Evolutionary conservation across 805 yeast genomes (phyloP).

Genomic region (Metschnikowia amazonensis): DNA sequence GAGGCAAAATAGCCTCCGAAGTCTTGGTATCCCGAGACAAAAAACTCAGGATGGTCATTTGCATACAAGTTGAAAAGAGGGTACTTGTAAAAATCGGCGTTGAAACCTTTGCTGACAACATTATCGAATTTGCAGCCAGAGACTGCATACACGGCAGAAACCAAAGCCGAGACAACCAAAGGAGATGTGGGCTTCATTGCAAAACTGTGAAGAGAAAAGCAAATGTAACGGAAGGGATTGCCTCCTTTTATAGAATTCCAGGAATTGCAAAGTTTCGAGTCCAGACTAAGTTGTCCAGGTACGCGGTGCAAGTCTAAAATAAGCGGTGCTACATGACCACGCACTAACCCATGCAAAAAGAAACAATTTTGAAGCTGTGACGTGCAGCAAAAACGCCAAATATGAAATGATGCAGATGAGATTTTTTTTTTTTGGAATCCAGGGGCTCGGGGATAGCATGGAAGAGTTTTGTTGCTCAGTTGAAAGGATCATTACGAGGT

Average conservation of each 20-base stretch:
- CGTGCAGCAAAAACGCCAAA: no score
- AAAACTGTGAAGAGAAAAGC: background rate
- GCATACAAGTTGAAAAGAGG: conserved; percentile 1
- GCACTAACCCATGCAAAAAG: no score
- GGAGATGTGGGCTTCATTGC: background rate
- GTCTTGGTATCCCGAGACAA: conserved; percentile 2
- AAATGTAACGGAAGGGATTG: background rate
- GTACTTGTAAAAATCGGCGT: conserved; percentile 4
- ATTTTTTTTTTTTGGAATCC: no score
- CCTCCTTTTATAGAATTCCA: background rate
- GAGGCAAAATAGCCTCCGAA: background rate
- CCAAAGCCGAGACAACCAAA: conserved; percentile 2
- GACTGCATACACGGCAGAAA: conserved; percentile 3
- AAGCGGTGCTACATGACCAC: no score
- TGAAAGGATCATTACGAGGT: no score
- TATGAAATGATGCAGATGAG: no score
- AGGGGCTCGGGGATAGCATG: no score
- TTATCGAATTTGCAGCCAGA: conserved; percentile 5
- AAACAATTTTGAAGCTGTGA: no score
- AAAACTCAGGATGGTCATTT: background rate
- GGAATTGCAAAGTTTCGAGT: no score
- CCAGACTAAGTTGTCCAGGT: no score
- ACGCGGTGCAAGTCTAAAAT: no score
- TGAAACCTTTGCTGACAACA: conserved; percentile 1
- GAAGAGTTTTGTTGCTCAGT: no score